Evolutionary conservation across 1,284 basidiomycete species (phyloP), one percentile per base, ranked within the genome.

Genomic region (Hemileia vastatrix): DNA sequence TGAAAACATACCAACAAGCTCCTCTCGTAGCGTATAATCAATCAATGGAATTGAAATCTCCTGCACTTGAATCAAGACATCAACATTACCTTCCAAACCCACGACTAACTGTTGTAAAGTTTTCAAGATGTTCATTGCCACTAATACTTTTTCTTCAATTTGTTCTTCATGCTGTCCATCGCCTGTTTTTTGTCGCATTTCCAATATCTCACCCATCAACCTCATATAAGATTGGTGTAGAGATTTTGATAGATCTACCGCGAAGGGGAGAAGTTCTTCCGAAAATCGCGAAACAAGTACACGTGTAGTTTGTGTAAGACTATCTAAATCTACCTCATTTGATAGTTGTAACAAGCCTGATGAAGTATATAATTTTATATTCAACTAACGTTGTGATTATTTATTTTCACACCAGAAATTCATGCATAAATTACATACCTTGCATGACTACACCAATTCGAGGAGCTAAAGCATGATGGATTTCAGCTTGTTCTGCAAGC

Each of bases 251-350:
- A 94, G 80, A 74, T 91, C 86, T 33, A 86, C 86, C 15, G 88
- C 87, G 50, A 93, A 90, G 4, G 90, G 90, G 19, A 91, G 78
- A 4, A 94, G 79, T 77, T 94, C 88, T 1, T 83, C 83, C 70
- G 87, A 83, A 81, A 90, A 94, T 50, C 83, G 82, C 69, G 89
- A 84, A 6, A 94, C 90, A 81, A 94, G 85, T 32, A 84, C 83
- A 71, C 88, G 86, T 83, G 90, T 90, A 71, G 83, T 84, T 70
- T 78, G 71, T 69, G 88, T 90, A 54, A 94, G 79, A 50, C 89
- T 82, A 74, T 94, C 90, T 36, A 94, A 78, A 73, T 94, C 91
- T 36, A 88, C 90, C 76, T 92, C 88, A 72, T 92, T 88, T 5
- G 87, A 85, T 43, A 94, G 80, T 76, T 90, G 90, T 67, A 93